Base-by-base conservation (phyloP, 2,329 filamentous ascomycete genomes). In the Pseudohalonectria lignicola region DNA sequence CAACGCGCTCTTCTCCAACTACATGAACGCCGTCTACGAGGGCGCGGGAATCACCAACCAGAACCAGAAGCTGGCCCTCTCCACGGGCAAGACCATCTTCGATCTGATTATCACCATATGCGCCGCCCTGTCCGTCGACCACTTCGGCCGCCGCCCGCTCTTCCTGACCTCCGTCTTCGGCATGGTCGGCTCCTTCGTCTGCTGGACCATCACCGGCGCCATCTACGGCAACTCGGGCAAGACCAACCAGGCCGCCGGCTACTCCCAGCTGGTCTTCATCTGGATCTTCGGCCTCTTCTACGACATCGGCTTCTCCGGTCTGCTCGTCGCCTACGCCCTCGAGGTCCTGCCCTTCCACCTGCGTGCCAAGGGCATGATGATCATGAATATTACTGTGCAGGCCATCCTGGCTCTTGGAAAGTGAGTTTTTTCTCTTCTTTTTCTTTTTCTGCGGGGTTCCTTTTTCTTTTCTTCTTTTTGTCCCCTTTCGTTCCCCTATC, bases 1-100 rank as follows among this genome's bases (percentile, higher is more conserved):
- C 32, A 82, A 82, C 50, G 76, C 74, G 15, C 59, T 82, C 2
- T 74, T 82, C 50, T 76, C 69, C 44, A 81, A 82, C 58, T 82
- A 82, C 53, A 74, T 78, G 49, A 71, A 76, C 42, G 63, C 68
- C 40, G 67, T 82, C 45, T 79, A 79, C 56, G 59, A 66, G 30
- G 69, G 69, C 35, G 75, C 76, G 36, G 77, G 76, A 32, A 79
- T 82, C 49, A 70, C 48, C 1, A 59, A 67, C 33, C 62, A 74
- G 51, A 67, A 69, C 49, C 64, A 69, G 55, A 75, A 76, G 57
- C 66, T 75, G 18, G 70, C 60, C 42, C 64, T 67, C 36, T 61
- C 62, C 15, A 73, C 71, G 41, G 71, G 76, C 45, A 72, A 76
- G 53, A 77, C 67, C 8, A 69, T 76, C 28, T 64, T 79, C 29